A percentile compares a stretch with the other conserved stretches of the same genome.
Conservation (phyloP, 345 rosid species). For the Nasturtium officinale region DNA sequence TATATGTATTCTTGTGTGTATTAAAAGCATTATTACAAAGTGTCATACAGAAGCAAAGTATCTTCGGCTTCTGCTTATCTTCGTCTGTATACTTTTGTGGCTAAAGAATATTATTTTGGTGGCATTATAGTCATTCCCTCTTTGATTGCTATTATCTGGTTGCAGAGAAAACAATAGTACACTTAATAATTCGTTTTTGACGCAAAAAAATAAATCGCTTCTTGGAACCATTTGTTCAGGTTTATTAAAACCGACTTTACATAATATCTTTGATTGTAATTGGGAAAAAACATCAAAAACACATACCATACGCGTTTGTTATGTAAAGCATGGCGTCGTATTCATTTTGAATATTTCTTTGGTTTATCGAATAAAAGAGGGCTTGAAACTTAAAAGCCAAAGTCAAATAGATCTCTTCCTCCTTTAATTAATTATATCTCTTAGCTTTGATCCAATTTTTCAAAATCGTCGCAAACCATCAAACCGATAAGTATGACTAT, state of each 20-base stretch:
- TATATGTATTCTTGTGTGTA: constrained; percentile 3
- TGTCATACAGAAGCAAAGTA: constrained; percentile 6
- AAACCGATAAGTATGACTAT: neutral
- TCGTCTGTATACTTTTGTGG: neutral
- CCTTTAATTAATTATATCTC: constrained; percentile 5
- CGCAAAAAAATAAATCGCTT: neutral
- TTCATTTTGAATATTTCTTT: neutral
- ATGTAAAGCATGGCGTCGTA: neutral
- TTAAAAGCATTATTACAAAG: neutral
- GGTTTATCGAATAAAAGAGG: neutral
- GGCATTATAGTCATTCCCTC: neutral
- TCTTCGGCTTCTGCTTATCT: neutral
- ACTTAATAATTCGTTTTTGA: neutral
- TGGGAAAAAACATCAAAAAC: neutral
- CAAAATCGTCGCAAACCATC: constrained; percentile 9
- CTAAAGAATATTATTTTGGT: constrained; percentile 1
- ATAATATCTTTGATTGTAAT: neutral
- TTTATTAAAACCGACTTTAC: neutral
- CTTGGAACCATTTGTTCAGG: neutral
- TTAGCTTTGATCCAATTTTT: neutral
- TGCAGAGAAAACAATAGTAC: neutral
- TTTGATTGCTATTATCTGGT: neutral
- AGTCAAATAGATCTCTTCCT: constrained; percentile 19
- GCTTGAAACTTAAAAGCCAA: constrained; percentile 10
- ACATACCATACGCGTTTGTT: neutral